phyloP scores from a whole-genome alignment of 106 monocot genomes.

The Dioscorea dumetorum region DNA sequence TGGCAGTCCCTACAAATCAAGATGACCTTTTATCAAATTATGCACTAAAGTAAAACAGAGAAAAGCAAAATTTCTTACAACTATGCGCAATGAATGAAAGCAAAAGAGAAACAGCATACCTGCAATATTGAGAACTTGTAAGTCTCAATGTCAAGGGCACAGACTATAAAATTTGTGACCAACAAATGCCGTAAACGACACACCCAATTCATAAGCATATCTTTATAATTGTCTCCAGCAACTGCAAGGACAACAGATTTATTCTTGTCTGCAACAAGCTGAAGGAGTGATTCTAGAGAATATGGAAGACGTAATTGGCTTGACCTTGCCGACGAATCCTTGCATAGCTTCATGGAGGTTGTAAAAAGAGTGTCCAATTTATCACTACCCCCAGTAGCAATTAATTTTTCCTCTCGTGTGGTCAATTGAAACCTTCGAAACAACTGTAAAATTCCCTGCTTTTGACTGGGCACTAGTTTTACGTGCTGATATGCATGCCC shows the following conservation, averaged over 20 bases:
- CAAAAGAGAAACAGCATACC: constrained; percentile 33
- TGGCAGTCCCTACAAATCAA: constrained; percentile 65
- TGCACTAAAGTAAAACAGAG: too few relatives aligned
- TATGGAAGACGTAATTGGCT: constrained; percentile 30
- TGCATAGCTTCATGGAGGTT: constrained; percentile 10
- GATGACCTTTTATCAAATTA: not conserved
- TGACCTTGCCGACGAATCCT: constrained; percentile 17
- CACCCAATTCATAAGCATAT: constrained; percentile 98
- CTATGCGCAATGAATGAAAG: constrained; percentile 1
- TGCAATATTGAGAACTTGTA: constrained; percentile 77
- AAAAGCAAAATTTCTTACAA: not conserved
- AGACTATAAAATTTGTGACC: constrained; percentile 70
- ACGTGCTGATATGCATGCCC: not conserved
- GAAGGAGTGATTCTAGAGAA: constrained; percentile 55
- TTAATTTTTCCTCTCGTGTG: constrained; percentile 15
- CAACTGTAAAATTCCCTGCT: constrained; percentile 4
- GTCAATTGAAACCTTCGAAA: constrained; percentile 3
- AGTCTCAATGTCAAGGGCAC: constrained; percentile 81
- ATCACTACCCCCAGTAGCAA: constrained; percentile 14
- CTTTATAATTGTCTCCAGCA: constrained; percentile 80
- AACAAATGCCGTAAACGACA: constrained; percentile 63
- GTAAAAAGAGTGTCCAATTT: constrained; percentile 4
- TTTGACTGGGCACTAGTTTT: constrained; percentile 8
- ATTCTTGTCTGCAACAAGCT: constrained; percentile 55
- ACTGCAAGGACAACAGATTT: constrained; percentile 76